phyloP scores from a whole-genome alignment of 805 yeast species.

The Cyberlindnera xishuangbannaensis region DNA sequence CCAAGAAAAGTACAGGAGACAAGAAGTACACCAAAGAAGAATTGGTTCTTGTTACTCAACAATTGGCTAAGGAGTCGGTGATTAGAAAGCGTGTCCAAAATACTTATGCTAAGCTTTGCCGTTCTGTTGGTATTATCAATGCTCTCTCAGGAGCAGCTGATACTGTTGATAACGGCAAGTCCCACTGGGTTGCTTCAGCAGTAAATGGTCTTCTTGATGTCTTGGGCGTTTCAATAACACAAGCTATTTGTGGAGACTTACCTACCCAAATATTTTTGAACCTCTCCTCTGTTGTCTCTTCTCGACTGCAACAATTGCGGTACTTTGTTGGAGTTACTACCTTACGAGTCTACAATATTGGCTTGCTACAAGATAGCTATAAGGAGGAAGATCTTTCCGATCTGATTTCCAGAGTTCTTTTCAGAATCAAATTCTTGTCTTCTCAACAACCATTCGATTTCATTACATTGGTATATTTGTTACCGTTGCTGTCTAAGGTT shows the following conservation, averaged over 20 bases:
- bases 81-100: slow-evolving; percentile 44
- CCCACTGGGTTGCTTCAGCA: slow-evolving; percentile 69
- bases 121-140: slow-evolving; percentile 48
- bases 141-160: slow-evolving; percentile 46
- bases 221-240: slow-evolving; percentile 30
- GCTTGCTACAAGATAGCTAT: slow-evolving; percentile 39
- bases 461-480: slow-evolving; percentile 60
- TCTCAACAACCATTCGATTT: slow-evolving; percentile 69
- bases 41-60: slow-evolving; percentile 52
- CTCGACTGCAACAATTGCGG: slow-evolving; percentile 45
- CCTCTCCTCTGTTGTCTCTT: slow-evolving; percentile 46
- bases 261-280: slow-evolving; percentile 48
- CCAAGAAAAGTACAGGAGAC: slow-evolving; percentile 40
- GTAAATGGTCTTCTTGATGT: slow-evolving; percentile 43
- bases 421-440: slow-evolving; percentile 66
- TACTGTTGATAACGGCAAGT: slow-evolving; percentile 56
- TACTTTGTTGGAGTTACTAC: slow-evolving; percentile 64
- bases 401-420: slow-evolving; percentile 60
- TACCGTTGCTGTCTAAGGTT: slow-evolving; percentile 69
- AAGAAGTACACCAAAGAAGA: slow-evolving; percentile 77
- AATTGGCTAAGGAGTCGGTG: slow-evolving; percentile 53
- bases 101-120: slow-evolving; percentile 33
- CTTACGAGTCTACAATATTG: slow-evolving; percentile 48
- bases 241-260: slow-evolving; percentile 34
- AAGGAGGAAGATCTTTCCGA: slow-evolving; percentile 47